These are phyloP conservation scores for Cymbopogon citratus DNA, from an alignment of 176 grass and related monocot genomes.

Conservation along the genomic window DNA sequence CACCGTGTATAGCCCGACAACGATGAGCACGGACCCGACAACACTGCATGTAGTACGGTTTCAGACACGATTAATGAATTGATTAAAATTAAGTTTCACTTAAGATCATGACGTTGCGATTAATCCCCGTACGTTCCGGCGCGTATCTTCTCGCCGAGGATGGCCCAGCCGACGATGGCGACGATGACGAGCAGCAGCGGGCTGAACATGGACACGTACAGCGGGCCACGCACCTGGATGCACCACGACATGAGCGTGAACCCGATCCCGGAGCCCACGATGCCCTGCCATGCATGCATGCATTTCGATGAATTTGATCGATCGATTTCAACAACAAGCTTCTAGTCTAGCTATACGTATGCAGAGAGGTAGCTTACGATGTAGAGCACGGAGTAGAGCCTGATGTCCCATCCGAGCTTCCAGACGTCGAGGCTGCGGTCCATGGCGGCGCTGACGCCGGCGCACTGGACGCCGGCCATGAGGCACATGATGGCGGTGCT, in stretches of 20 bases:
- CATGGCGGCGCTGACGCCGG: slow-evolving; percentile 36
- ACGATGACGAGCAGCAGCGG: slow-evolving; percentile 79
- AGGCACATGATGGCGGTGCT: slow-evolving; percentile 75
- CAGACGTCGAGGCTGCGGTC: slow-evolving; percentile 51
- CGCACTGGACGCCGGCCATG: slow-evolving; percentile 68
- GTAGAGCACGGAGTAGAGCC: slow-evolving; percentile 65
- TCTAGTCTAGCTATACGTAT: too few relatives aligned
- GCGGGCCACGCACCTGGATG: slow-evolving; percentile 62
- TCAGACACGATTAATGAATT: too few relatives aligned
- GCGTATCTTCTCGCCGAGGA: slow-evolving; percentile 75
- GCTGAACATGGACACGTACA: slow-evolving; percentile 96
- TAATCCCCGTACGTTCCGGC: slow-evolving; percentile 49
- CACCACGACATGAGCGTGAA: slow-evolving; percentile 83
- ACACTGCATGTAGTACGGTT: slow-evolving; percentile 19
- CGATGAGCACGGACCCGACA: slow-evolving; percentile 60
- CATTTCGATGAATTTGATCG: too few relatives aligned
- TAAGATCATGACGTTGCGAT: too few relatives aligned
- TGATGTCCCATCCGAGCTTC: slow-evolving; percentile 73
- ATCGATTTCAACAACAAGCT: too few relatives aligned
- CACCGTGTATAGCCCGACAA: slow-evolving; percentile 74
- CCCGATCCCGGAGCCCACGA: slow-evolving; percentile 61
- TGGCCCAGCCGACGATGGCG: slow-evolving; percentile 67
- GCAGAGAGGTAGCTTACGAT: slow-evolving; percentile 39
- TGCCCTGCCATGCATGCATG: slow-evolving; percentile 40
- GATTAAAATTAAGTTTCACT: too few relatives aligned